phyloP scores from a whole-genome alignment of 2,329 filamentous ascomycete genomes.

The Chaetomiaceae sp. region DNA sequence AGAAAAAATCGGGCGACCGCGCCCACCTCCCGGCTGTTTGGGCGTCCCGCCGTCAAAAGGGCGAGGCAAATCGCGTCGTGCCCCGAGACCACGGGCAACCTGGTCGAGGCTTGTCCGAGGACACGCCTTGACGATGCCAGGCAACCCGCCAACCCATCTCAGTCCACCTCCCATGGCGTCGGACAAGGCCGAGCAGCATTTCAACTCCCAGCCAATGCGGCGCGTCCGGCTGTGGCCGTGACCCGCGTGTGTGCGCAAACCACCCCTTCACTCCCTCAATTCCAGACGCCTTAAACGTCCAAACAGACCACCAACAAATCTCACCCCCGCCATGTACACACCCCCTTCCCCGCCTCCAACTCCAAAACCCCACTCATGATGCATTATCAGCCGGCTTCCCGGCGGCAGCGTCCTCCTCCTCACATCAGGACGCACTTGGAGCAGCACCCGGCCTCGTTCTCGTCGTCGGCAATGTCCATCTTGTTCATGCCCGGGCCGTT shows the following conservation, averaged over 20 bases:
- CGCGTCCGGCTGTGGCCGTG: neutral
- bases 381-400: neutral
- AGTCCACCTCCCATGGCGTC: neutral
- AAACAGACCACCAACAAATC: too few species aligned
- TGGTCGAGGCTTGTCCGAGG: neutral
- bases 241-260: conserved; percentile 1
- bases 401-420: conserved; percentile 25
- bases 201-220: conserved; percentile 11
- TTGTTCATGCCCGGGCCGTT: conserved; percentile 60
- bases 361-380: neutral
- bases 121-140: neutral
- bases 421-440: conserved; percentile 85
- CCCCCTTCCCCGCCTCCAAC: neutral
- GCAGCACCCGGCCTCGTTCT: conserved; percentile 72
- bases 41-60: too few species aligned
- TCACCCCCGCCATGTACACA: conserved; percentile 9
- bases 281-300: neutral
- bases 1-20: conserved; percentile 10
- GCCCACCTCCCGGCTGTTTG: too few species aligned
- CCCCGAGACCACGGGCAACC: neutral
- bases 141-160: neutral
- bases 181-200: neutral
- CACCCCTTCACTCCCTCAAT: too few species aligned
- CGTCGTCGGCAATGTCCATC: conserved; percentile 71
- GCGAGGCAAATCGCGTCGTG: conserved; percentile 8